phyloP scores from a whole-genome alignment of 148 eudicot species.

The Silene conica region DNA sequence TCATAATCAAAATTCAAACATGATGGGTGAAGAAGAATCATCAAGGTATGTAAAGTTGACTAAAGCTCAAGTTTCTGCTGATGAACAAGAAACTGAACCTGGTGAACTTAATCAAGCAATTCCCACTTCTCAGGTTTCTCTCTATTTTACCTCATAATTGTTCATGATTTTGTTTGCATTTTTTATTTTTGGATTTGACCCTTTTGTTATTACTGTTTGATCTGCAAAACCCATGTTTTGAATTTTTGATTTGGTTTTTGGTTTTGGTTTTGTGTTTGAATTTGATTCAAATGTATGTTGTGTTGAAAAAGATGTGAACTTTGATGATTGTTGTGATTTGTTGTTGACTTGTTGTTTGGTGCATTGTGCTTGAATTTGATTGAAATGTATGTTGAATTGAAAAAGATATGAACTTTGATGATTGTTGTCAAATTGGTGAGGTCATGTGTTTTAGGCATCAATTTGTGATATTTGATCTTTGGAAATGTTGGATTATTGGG shows the following conservation, averaged over 20 bases:
- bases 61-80: conserved; percentile 63
- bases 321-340: neutral
- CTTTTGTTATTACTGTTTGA: conserved; percentile 18
- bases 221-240: conserved; percentile 21
- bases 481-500: neutral
- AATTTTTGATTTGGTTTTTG: conserved; percentile 17
- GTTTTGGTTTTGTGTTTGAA: neutral
- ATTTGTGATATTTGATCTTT: neutral
- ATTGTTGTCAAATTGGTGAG: neutral
- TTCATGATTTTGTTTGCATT: neutral
- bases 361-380: neutral
- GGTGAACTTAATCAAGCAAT: conserved; percentile 98
- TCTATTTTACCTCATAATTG: conserved; percentile 9
- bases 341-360: neutral
- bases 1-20: neutral
- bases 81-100: conserved; percentile 58
- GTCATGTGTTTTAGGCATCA: neutral
- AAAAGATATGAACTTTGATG: no score
- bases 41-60: conserved; percentile 78
- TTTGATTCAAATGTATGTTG: conserved; percentile 1
- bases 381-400: no score
- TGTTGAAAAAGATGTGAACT: neutral
- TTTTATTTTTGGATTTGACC: neutral
- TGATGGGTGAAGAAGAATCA: conserved; percentile 52
- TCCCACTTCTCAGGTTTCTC: conserved; percentile 69